Evolutionary conservation across 495 filamentous ascomycete genomes (phyloP).

Genomic region (Penicillium angulare): DNA sequence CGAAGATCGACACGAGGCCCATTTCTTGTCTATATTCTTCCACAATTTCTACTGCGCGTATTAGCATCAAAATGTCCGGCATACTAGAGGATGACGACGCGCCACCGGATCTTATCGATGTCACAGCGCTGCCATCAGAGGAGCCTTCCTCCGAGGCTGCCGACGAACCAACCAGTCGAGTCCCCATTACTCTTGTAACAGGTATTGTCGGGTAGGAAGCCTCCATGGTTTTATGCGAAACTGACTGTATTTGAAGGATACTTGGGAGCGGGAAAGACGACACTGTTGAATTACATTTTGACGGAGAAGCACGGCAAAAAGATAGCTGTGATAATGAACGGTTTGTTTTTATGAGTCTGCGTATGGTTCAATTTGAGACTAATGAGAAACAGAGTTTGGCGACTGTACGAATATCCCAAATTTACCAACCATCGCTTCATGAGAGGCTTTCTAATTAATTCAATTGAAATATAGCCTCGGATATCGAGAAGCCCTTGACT

Average conservation of each 20-base stretch:
- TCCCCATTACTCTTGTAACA: constrained; percentile 94
- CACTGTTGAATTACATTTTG: constrained; percentile 91
- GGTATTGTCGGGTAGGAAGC: constrained; percentile 44
- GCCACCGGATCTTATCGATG: constrained; percentile 70
- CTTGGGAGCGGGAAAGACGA: constrained; percentile 93
- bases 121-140: constrained; percentile 34
- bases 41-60: not conserved
- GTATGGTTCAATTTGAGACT: too few species aligned
- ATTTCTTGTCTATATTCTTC: not conserved
- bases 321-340: constrained; percentile 97
- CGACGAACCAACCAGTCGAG: constrained; percentile 48
- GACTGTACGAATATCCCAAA: constrained; percentile 62
- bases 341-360: too few species aligned
- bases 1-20: too few species aligned
- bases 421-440: too few species aligned
- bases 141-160: constrained; percentile 3
- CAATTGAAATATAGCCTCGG: constrained; percentile 64
- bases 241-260: constrained; percentile 53
- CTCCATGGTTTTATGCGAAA: not conserved
- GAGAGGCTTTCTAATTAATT: too few species aligned
- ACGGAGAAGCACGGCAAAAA: constrained; percentile 93
- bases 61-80: constrained; percentile 23
- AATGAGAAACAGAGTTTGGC: constrained; percentile 70
- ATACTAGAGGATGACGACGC: constrained; percentile 66
- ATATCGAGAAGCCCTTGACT: constrained; percentile 92